A percentile compares a stretch with the other conserved stretches of the same genome.
phyloP scores from a whole-genome alignment of 2,329 filamentous ascomycete genomes.

The Cryoendolithus antarcticus region DNA sequence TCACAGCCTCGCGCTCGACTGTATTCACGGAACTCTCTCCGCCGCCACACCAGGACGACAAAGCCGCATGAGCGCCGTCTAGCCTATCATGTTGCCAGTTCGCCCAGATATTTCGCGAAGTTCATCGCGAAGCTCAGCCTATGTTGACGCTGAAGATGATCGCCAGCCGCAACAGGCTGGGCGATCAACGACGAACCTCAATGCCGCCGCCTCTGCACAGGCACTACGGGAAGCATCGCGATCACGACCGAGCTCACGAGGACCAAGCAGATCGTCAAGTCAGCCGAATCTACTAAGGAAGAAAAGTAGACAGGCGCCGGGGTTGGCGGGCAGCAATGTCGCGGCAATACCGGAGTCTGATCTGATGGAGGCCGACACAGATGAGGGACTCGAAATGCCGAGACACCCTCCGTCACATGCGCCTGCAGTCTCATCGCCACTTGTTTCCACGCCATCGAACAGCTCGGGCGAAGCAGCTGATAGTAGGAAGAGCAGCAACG shows the following conservation, averaged over 20 bases:
- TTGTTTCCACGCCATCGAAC: slow-evolving; percentile 3
- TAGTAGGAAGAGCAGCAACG: slow-evolving; percentile 3
- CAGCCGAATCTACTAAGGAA: slow-evolving; percentile 11
- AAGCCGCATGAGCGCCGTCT: neutral
- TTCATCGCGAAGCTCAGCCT: slow-evolving; percentile 8
- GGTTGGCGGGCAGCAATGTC: slow-evolving; percentile 4
- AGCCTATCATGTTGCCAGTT: slow-evolving; percentile 2
- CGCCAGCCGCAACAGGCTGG: slow-evolving; percentile 21
- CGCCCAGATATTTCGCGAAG: slow-evolving; percentile 4
- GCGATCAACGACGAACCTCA: slow-evolving; percentile 19
- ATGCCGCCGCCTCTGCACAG: slow-evolving; percentile 23
- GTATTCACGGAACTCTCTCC: no score
- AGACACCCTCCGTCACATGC: neutral
- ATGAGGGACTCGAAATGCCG: slow-evolving; percentile 1
- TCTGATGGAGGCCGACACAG: neutral
- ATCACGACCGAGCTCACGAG: slow-evolving; percentile 5
- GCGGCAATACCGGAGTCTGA: neutral
- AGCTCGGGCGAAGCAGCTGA: slow-evolving; percentile 5
- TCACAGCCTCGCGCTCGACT: no score
- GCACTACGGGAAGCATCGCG: slow-evolving; percentile 20
- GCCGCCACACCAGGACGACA: no score
- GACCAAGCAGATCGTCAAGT: slow-evolving; percentile 6
- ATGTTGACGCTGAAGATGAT: slow-evolving; percentile 12
- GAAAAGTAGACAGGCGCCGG: slow-evolving; percentile 5
- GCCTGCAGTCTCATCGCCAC: slow-evolving; percentile 2